Evolutionary conservation across 2,329 filamentous ascomycete genomes (phyloP), one percentile per base, ranked within the genome.

Genomic region (Fonsecaea pugnacius): DNA sequence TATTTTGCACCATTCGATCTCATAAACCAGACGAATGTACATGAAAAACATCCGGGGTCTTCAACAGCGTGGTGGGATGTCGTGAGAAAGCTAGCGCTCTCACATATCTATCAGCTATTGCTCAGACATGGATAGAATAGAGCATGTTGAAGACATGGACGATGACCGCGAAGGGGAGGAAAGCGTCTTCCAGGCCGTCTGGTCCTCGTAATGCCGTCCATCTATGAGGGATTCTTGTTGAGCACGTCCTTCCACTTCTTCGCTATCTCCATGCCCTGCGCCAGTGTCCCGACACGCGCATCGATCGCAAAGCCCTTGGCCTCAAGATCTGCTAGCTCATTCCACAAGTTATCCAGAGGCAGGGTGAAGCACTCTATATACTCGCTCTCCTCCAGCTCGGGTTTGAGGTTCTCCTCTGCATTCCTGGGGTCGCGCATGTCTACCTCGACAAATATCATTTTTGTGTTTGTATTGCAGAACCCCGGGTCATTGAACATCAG

Each of bases 351-450:
- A 21, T 77, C 79, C 50, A 94, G 73, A 5, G 87, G 88, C 7
- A 91, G 82, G 8, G 84, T 85, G 72, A 94, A 93, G 36, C 88
- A 88, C 74, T 93, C 90, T 72, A 94, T 93, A 73, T 92, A 93
- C 77, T 94, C 91, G 67, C 87, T 89, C 30, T 92, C 90, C 73
- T 94, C 90, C 6, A 93, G 81, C 73, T 89, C 79, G 0, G 90
- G 87, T 74, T 87, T 82, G 1, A 86, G 86, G 59, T 90, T 81
- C 21, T 54, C 66, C 38, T 67, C 51, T 73, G 88, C 84, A 73
- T 94, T 94, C 70, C 87, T 87, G 0, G 88, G 84, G 1, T 87
- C 78, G 4, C 78, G 82, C 82, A 90, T 85, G 75, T 94, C 89
- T 67, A 94, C 85, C 1, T 81, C 84, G 48, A 93, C 85, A 72